Evolutionary conservation across 352 stramenopile genomes (phyloP).

Genomic region (Paralagenidium karlingii): DNA sequence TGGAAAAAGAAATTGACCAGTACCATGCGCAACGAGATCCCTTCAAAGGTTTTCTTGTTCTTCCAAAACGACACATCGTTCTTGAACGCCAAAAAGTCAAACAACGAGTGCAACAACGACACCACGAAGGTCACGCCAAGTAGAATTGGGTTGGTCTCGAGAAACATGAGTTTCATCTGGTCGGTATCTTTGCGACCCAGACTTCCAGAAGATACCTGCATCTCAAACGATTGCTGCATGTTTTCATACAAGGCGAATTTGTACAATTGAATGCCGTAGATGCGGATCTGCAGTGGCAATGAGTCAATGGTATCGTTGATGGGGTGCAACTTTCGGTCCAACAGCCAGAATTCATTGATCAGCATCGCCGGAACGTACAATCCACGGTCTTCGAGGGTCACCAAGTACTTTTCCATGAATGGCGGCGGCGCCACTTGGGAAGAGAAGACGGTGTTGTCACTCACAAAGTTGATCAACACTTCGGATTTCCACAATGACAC

Average conservation of each 20-base stretch:
- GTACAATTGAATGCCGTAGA: slow-evolving; percentile 77
- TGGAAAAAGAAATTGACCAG: slow-evolving; percentile 96
- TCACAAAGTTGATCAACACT: slow-evolving; percentile 52
- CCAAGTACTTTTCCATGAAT: slow-evolving; percentile 49
- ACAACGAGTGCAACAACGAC: slow-evolving; percentile 94
- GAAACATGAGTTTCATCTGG: slow-evolving; percentile 92
- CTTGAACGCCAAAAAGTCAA: slow-evolving; percentile 99
- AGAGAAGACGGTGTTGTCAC: slow-evolving; percentile 60
- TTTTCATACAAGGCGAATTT: slow-evolving; percentile 91
- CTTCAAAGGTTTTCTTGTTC: slow-evolving; percentile 94
- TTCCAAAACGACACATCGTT: slow-evolving; percentile 98
- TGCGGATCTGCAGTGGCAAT: slow-evolving; percentile 75
- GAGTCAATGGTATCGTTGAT: slow-evolving; percentile 83
- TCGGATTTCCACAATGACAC: slow-evolving; percentile 75
- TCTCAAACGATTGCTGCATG: slow-evolving; percentile 87
- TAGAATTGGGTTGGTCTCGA: slow-evolving; percentile 96
- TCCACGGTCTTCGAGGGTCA: slow-evolving; percentile 33
- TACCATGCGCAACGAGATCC: slow-evolving; percentile 89
- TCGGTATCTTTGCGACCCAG: slow-evolving; percentile 84
- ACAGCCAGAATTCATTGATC: slow-evolving; percentile 91
- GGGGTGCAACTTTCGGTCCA: slow-evolving; percentile 73
- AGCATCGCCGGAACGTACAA: slow-evolving; percentile 86
- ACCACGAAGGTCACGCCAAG: slow-evolving; percentile 92
- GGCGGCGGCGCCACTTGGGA: slow-evolving; percentile 34
- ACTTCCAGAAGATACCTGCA: slow-evolving; percentile 87